phyloP scores from a whole-genome alignment of 441 rosid species.

The Biscutella auriculata region DNA sequence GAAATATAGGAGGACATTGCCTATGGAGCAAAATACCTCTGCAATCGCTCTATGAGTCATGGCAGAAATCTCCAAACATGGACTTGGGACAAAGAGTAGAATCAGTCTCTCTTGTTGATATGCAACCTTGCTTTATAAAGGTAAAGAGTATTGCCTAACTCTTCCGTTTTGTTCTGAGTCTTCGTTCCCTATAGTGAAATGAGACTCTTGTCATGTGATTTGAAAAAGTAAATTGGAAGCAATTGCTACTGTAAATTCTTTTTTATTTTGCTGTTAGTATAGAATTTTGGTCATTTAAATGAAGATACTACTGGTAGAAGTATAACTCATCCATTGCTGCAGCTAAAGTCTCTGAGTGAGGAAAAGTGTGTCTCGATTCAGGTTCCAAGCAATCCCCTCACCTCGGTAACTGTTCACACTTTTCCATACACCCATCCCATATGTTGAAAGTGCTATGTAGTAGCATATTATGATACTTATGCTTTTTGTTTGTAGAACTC shows the following conservation, averaged over 20 bases:
- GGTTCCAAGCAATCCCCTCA: conserved; percentile 47
- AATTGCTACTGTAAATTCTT: neutral
- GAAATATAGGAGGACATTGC: conserved; percentile 74
- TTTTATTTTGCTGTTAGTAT: neutral
- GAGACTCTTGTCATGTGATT: conserved; percentile 1
- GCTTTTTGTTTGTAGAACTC: conserved; percentile 38
- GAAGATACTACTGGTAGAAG: neutral
- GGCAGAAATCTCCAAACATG: conserved; percentile 82
- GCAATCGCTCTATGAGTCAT: conserved; percentile 51
- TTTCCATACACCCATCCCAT: conserved; percentile 19
- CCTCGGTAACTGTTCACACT: conserved; percentile 33
- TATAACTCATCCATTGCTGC: conserved; percentile 25
- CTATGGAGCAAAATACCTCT: conserved; percentile 68
- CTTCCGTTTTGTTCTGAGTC: neutral
- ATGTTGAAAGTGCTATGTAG: neutral
- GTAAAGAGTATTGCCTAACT: conserved; percentile 24
- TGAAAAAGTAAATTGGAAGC: neutral
- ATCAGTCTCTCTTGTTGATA: conserved; percentile 48
- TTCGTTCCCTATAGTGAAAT: neutral
- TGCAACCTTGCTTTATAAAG: conserved; percentile 77
- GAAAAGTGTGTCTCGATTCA: conserved; percentile 64
- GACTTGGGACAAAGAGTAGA: conserved; percentile 77
- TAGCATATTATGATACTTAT: conserved; percentile 5
- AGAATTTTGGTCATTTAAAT: neutral
- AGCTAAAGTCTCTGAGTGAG: conserved; percentile 53